These are phyloP conservation scores for Ampelocalamus luodianensis DNA, from an alignment of 176 grass and related monocot genomes.

Conservation along the genomic window DNA sequence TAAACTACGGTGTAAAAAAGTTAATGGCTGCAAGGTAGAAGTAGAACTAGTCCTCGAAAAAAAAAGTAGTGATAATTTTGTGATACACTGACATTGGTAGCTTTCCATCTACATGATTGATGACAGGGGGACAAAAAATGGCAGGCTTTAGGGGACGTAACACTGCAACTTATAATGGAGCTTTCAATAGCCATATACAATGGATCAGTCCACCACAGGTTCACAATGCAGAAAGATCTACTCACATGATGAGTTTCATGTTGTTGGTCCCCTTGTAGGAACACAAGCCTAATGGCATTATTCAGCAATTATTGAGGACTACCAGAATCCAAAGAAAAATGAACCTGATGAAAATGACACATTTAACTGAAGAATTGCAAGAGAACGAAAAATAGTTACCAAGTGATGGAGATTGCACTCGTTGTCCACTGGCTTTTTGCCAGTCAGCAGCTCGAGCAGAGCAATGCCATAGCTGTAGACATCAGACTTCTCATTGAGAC, in stretches of 20 bases:
- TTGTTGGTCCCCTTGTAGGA: constrained; percentile 56
- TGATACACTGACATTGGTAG: neutral
- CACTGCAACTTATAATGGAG: constrained; percentile 68
- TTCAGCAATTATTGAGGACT: constrained; percentile 57
- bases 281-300: constrained; percentile 59
- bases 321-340: constrained; percentile 53
- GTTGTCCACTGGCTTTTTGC: constrained; percentile 89
- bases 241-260: constrained; percentile 66
- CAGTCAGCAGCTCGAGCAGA: constrained; percentile 84
- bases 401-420: constrained; percentile 97
- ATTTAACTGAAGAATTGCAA: constrained; percentile 2
- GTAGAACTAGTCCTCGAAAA: neutral
- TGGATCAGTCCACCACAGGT: constrained; percentile 51
- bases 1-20: neutral
- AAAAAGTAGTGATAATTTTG: neutral
- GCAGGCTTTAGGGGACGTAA: constrained; percentile 62
- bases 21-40: neutral
- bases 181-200: constrained; percentile 57
- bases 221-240: constrained; percentile 56
- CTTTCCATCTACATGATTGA: constrained; percentile 47
- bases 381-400: constrained; percentile 57
- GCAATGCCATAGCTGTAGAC: constrained; percentile 97
- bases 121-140: constrained; percentile 39
- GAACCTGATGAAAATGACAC: constrained; percentile 35
- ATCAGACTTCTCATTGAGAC: constrained; percentile 94